A percentile compares a stretch with the other conserved stretches of the same genome.
These are phyloP conservation scores for Penicillium carneum DNA, from an alignment of 2,329 filamentous ascomycete species.

Conservation along the genomic window DNA sequence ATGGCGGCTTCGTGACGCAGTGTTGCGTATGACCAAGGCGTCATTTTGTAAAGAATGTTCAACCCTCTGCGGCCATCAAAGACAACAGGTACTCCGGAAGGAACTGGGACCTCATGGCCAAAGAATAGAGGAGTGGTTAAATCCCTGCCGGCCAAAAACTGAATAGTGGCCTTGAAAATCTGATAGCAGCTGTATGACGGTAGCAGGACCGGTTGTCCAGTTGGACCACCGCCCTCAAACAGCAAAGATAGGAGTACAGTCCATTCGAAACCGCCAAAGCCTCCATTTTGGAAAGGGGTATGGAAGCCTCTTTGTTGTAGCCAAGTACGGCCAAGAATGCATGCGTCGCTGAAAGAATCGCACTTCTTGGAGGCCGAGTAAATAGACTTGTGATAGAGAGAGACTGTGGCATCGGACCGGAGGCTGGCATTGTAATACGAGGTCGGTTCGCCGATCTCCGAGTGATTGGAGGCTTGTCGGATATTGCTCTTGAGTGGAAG, in stretches of 20 bases:
- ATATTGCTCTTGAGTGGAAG: slow-evolving; percentile 73
- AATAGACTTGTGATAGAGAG: slow-evolving; percentile 77
- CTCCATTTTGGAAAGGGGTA: slow-evolving; percentile 73
- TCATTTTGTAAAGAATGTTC: slow-evolving; percentile 92
- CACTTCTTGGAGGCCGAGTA: slow-evolving; percentile 74
- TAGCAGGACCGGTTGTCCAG: slow-evolving; percentile 75
- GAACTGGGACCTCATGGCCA: slow-evolving; percentile 43
- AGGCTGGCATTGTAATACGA: slow-evolving; percentile 90
- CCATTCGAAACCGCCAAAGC: slow-evolving; percentile 95
- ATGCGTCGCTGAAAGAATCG: slow-evolving; percentile 79
- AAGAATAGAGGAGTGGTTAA: slow-evolving; percentile 71
- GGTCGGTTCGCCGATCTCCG: slow-evolving; percentile 63
- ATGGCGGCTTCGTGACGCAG: slow-evolving; percentile 77
- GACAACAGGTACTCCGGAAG: slow-evolving; percentile 69
- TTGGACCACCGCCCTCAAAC: slow-evolving; percentile 76
- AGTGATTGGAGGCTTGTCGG: slow-evolving; percentile 58
- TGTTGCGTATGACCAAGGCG: slow-evolving; percentile 76
- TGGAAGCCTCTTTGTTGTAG: slow-evolving; percentile 84
- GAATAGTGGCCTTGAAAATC: slow-evolving; percentile 91
- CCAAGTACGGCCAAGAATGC: slow-evolving; percentile 86
- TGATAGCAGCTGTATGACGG: slow-evolving; percentile 87
- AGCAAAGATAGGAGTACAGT: slow-evolving; percentile 78
- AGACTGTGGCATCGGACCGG: slow-evolving; percentile 76
- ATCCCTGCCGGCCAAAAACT: slow-evolving; percentile 79
- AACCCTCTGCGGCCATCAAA: slow-evolving; percentile 77